Base-by-base conservation (phyloP, 2,329 filamentous ascomycete genomes). In the Magnaporthiopsis incrustans region DNA sequence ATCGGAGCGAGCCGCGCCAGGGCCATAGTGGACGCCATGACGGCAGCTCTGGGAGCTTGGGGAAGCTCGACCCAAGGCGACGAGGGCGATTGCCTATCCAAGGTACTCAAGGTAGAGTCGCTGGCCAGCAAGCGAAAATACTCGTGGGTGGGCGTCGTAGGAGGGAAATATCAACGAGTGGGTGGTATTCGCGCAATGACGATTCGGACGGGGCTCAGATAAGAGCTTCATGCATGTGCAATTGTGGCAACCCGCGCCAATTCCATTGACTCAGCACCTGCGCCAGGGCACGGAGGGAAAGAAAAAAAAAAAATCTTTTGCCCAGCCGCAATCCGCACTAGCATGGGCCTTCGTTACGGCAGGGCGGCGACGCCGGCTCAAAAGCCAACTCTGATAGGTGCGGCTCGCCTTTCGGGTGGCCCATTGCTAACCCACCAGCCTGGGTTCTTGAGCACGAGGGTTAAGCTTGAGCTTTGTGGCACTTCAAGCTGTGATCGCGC, bases 11-110 rank as follows among this genome's bases (percentile, higher is more conserved):
- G 70, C 68, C 71, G 72, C 66, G 69, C 67, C 61, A 75, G 67
- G 66, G 73, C 73, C 69, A 72, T 69, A 61, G 73, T 69, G 60
- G 73, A 69, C 61, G 74, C 70, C 68, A 73, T 71, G 73, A 75
- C 75, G 66, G 67, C 68, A 56, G 44, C 27, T 53, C 44, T 53
- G 44, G 44, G 44, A 53, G 44, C 44, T 25, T 53, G 44, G 44
- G 30, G 44, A 53, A 25, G 44, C 44, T 53, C 44, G 44, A 53
- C 22, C 44, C 44, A 53, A 25, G 38, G 15, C 38, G 38, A 44
- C 15, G 38, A 15, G 15, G 38, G 38, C 15, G 44, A 22, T 53
- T 10, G n/a, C 44, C 44, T 53, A 53, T 53, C 44, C 44, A 25
- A 53, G 44, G 22, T 11, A 11, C 44, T 53, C 44, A 12, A 35